phyloP scores from a whole-genome alignment of 305 asterid genomes.

The Rubia balearica region DNA sequence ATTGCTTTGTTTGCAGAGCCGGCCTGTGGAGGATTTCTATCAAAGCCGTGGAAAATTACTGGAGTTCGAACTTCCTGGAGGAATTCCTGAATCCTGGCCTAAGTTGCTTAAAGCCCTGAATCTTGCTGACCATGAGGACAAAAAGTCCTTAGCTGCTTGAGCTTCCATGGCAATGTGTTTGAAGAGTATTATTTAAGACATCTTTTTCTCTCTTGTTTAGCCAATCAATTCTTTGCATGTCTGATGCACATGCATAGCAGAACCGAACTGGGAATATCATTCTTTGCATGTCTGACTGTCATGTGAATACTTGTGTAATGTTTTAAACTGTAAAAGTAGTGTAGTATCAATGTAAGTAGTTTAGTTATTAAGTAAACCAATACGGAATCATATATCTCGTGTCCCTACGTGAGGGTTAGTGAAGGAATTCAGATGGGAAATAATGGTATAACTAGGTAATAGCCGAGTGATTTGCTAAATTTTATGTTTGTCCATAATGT shows the following conservation, averaged over 20 bases:
- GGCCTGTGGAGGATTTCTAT: slow-evolving; percentile 72
- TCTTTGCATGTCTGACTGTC: too few relatives aligned
- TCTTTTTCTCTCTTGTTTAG: neutral
- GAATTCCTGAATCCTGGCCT: slow-evolving; percentile 85
- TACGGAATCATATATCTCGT: too few relatives aligned
- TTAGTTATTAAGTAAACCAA: too few relatives aligned
- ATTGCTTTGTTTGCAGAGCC: slow-evolving; percentile 45
- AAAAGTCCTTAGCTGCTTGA: slow-evolving; percentile 67
- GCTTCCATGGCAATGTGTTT: neutral
- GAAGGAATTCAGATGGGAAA: too few relatives aligned
- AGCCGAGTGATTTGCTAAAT: too few relatives aligned
- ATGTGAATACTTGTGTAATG: too few relatives aligned
- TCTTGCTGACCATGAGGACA: slow-evolving; percentile 57
- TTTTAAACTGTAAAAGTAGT: neutral
- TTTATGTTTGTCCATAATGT: too few relatives aligned
- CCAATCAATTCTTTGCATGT: slow-evolving; percentile 31
- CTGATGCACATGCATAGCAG: slow-evolving; percentile 13
- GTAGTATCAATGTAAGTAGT: too few relatives aligned
- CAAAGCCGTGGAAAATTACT: slow-evolving; percentile 60
- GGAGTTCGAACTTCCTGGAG: slow-evolving; percentile 93
- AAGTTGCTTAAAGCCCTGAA: slow-evolving; percentile 77
- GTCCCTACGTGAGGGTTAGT: too few relatives aligned
- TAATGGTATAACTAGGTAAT: too few relatives aligned
- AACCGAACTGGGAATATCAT: neutral
- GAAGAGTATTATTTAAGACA: neutral